Evolutionary conservation across 495 filamentous ascomycete genomes (phyloP).

Genomic region (Aspergillus baeticus): DNA sequence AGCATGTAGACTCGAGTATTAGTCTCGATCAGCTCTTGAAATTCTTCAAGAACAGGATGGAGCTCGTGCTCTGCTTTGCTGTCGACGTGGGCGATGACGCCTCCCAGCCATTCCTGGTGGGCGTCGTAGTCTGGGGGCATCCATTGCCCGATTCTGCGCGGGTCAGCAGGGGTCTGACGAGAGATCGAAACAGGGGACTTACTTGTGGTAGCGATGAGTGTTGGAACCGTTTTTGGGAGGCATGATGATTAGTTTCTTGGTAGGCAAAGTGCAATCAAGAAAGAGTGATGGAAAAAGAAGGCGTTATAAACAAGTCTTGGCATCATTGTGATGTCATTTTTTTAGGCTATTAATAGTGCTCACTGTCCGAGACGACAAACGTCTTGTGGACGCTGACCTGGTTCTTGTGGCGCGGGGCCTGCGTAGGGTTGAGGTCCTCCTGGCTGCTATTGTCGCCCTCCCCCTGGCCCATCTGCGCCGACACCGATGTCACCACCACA

Average conservation of each 20-base stretch:
- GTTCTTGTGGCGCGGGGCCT: background rate
- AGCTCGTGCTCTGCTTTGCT: slow-evolving; percentile 19
- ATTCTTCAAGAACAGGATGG: slow-evolving; percentile 40
- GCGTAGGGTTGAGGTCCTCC: slow-evolving; percentile 5
- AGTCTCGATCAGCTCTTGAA: slow-evolving; percentile 45
- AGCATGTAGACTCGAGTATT: slow-evolving; percentile 42
- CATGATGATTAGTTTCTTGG: background rate
- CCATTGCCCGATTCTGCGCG: slow-evolving; percentile 32
- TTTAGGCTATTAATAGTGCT: background rate
- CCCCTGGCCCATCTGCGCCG: background rate
- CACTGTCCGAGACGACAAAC: background rate
- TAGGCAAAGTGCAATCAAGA: too few species aligned
- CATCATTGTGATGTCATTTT: too few species aligned
- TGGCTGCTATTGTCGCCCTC: background rate
- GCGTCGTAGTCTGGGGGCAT: slow-evolving; percentile 32
- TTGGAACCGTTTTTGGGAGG: background rate
- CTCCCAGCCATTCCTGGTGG: slow-evolving; percentile 36
- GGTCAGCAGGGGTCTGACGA: background rate
- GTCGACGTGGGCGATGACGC: slow-evolving; percentile 34
- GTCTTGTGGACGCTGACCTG: slow-evolving; percentile 2
- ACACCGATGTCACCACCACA: slow-evolving; percentile 2
- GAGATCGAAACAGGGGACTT: background rate
- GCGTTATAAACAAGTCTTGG: too few species aligned
- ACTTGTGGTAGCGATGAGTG: background rate
- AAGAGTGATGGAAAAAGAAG: too few species aligned